Base-by-base conservation (phyloP, 2,329 filamentous ascomycete genomes). In the Leptographium flavum region DNA sequence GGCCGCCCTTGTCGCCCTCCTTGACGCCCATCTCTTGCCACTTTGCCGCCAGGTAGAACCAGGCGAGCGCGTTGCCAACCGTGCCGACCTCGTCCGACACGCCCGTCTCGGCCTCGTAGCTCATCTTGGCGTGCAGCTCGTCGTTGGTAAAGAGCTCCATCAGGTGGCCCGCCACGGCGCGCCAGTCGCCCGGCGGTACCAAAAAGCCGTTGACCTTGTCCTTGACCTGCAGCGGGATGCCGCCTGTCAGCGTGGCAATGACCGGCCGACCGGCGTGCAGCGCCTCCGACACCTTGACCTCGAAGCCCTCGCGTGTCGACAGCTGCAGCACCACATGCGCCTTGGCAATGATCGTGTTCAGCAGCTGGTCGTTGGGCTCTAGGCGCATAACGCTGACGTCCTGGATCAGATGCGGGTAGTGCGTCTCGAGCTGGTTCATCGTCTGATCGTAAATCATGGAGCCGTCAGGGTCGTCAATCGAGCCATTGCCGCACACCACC, bases 271-370 rank as follows among this genome's bases (percentile, higher is more conserved):
- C 84, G 38, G 87, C 85, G 57, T 88, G 84, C 21, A 90, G 68
- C 1, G 83, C 84, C 61, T 92, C 86, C 0, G 81, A 87, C 5
- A 92, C 83, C 62, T 92, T 92, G 54, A 92, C 81, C 61, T 92
- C 85, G 54, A 92, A 92, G 0, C 85, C 84, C 58, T 92, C 85
- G 31, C 83, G 75, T 0, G 81, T 87, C 3, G 83, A 88, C 6
- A 92, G 74, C 60, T 92, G 85, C 8, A 92, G 71, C 1, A 81
- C 81, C 8, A 87, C 75, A 46, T 80, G 75, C 1, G 83, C 79
- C 42, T 81, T 80, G 32, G 79, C 77, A 49, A 92, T 71, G 36
- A 92, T 66, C 0, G 78, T 76, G 60, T 92, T 88, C 54, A 92
- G 75, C 19, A 87, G 69, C 60, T 92, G 85, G 55, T 92, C 85